These are phyloP conservation scores for Kandelia obovata DNA, from an alignment of 345 rosid genomes.

Conservation along the genomic window DNA sequence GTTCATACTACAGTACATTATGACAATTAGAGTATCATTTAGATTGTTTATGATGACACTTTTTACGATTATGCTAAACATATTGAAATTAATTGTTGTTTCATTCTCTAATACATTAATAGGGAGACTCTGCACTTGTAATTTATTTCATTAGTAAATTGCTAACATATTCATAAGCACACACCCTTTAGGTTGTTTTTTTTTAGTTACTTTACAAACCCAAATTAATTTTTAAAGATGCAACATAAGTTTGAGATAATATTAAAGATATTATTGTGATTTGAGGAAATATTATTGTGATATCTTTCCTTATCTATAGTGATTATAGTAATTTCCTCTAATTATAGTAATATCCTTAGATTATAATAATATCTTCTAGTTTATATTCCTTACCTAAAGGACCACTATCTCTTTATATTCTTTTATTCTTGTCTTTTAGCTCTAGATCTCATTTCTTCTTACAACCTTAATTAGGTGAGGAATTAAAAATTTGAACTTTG, in stretches of 20 bases:
- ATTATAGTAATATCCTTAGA: too few relatives aligned
- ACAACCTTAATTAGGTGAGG: too few relatives aligned
- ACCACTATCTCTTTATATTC: constrained; percentile 41
- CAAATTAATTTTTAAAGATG: not conserved
- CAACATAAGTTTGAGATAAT: not conserved
- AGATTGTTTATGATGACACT: not conserved
- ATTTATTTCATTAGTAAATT: not conserved
- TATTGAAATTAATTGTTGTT: not conserved
- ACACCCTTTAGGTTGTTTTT: not conserved
- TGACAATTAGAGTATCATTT: not conserved
- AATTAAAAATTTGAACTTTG: too few relatives aligned
- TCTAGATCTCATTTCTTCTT: not conserved
- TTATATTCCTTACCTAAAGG: constrained; percentile 20
- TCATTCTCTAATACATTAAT: not conserved
- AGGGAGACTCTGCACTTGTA: not conserved
- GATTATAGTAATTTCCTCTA: too few relatives aligned
- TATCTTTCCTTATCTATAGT: too few relatives aligned
- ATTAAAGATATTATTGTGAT: not conserved
- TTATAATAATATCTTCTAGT: too few relatives aligned
- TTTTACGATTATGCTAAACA: not conserved
- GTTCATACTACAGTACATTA: not conserved
- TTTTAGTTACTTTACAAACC: not conserved
- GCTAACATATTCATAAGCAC: not conserved
- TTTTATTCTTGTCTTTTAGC: not conserved
- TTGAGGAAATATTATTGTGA: too few relatives aligned